Conservation (phyloP, 2,329 filamentous ascomycete genomes). For the Fusarium beomiforme region DNA sequence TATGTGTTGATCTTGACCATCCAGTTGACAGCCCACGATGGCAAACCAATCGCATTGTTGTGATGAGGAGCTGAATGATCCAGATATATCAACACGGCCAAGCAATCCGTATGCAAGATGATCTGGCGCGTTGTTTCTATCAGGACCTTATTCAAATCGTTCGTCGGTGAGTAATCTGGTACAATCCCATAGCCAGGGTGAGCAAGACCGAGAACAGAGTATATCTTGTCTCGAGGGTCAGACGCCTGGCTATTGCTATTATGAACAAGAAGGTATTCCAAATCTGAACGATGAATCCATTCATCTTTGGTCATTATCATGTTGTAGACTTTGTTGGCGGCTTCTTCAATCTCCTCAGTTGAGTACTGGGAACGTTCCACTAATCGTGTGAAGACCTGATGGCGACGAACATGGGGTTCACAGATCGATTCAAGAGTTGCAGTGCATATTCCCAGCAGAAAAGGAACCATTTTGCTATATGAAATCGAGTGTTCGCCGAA, state of each 20-base stretch:
- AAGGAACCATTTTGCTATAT: background rate
- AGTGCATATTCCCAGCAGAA: background rate
- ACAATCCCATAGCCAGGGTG: background rate
- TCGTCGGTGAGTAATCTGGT: background rate
- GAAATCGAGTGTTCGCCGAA: background rate
- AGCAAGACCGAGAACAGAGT: background rate
- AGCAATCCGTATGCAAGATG: background rate
- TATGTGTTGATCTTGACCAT: background rate
- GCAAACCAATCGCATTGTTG: background rate
- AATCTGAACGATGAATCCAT: accelerated
- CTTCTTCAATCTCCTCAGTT: background rate
- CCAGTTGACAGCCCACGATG: constrained; percentile 12
- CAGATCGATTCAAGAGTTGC: background rate
- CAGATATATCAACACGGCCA: background rate
- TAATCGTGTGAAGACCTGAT: background rate
- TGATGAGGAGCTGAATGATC: accelerated
- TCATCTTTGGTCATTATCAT: background rate
- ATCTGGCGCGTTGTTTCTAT: background rate
- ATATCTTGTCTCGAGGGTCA: background rate
- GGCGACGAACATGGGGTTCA: too few relatives aligned
- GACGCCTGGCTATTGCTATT: background rate
- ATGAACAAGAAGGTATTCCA: background rate
- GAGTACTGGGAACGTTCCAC: background rate
- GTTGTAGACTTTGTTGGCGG: background rate
- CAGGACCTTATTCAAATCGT: background rate